Evolutionary conservation across 1,284 basidiomycete species (phyloP), one percentile per base, ranked within the genome.

Genomic region (Laetiporus sulphureus): DNA sequence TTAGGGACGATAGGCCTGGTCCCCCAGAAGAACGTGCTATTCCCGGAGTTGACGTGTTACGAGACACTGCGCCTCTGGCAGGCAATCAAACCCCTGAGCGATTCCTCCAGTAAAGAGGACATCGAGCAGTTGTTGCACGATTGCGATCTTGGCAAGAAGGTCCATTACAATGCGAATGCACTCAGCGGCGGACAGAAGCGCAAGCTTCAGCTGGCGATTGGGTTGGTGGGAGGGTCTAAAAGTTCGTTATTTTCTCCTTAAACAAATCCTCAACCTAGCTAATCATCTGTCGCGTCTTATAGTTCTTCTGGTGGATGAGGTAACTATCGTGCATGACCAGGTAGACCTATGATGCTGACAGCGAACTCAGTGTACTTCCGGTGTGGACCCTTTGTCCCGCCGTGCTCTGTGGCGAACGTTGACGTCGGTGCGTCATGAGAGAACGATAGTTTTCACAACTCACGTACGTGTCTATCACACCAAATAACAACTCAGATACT

Each of bases 11-110:
- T 90, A 13, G 86, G 87, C 5, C 79, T 90, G 41, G 87, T 89
- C 0, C 83, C 83, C 0, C 87, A 91, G 62, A 87, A 85, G 64
- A 88, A 90, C 50, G 85, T 91, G 2, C 68, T 91, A 1, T 88
- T 87, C 61, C 76, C 84, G 1, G 84, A 90, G 46, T 66, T 91
- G 19, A 75, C 79, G 1, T 87, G 83, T 54, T 67, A 77, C 41
- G 79, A 90, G 60, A 89, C 84, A 2, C 65, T 90, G 19, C 67
- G 70, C 2, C 70, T 90, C 12, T 91, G 87, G 86, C 69, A 66
- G 23, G 79, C 78, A 4, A 72, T 90, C 54, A 91, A 91, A 58
- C 74, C 74, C 53, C 72, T 75, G n/a, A 60, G 63, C n/a, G 61
- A 64, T 31, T 64, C 68, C 2, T 51, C 61, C 10, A 61, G 54